A percentile compares a stretch with the other conserved stretches of the same genome.
Evolutionary conservation across 352 stramenopile genomes (phyloP).

Genomic region (Phytophthora parvispora): DNA sequence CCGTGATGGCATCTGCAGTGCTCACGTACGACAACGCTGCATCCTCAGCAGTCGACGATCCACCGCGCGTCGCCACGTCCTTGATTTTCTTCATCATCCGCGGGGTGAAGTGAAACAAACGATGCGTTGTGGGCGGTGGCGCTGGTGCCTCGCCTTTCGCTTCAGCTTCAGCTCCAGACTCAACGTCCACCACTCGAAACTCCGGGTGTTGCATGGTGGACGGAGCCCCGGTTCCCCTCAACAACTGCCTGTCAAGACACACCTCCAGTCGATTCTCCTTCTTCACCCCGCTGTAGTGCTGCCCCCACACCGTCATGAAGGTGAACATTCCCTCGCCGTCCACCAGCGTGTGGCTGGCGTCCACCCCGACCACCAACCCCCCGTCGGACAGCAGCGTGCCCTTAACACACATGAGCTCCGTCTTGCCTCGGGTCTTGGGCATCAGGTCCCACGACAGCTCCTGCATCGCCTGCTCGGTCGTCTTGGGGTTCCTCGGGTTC

Average conservation of each 20-base stretch:
- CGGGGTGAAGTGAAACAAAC: constrained; percentile 56
- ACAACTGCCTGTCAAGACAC: constrained; percentile 52
- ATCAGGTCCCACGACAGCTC: constrained; percentile 48
- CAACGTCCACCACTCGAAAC: constrained; percentile 36
- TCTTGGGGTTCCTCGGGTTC: constrained; percentile 23
- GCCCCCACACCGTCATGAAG: constrained; percentile 70
- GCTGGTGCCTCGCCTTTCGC: neutral
- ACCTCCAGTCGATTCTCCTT: constrained; percentile 36
- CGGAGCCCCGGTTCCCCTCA: constrained; percentile 22
- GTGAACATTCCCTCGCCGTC: constrained; percentile 67
- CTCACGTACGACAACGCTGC: constrained; percentile 46
- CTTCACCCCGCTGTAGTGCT: constrained; percentile 52
- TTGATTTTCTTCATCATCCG: constrained; percentile 61
- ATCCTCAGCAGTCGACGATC: neutral
- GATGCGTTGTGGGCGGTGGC: constrained; percentile 41
- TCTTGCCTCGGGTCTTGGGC: constrained; percentile 15
- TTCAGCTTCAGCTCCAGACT: neutral
- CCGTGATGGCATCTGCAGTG: constrained; percentile 61
- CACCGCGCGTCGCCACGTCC: constrained; percentile 11
- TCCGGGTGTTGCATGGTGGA: constrained; percentile 50
- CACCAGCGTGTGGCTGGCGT: constrained; percentile 55
- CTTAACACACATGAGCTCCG: constrained; percentile 47
- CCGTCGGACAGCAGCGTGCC: constrained; percentile 54
- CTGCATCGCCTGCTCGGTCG: constrained; percentile 46
- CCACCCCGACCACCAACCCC: constrained; percentile 54